These are phyloP conservation scores for Cutaneotrichosporon dermatis DNA, from an alignment of 1,284 basidiomycete genomes.

Conservation along the genomic window DNA sequence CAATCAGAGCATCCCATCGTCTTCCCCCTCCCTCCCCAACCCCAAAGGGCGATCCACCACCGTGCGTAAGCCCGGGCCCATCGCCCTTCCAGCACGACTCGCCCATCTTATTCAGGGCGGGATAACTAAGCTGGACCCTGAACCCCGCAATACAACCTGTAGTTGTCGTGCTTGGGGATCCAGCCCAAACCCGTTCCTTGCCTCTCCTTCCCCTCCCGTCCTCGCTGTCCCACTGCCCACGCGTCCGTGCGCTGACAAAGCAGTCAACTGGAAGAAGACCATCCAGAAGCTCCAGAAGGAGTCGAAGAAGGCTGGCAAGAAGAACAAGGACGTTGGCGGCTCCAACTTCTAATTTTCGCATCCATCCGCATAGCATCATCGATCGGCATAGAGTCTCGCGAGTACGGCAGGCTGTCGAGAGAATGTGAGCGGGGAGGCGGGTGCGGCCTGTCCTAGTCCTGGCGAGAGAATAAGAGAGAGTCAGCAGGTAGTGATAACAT, in stretches of 20 bases:
- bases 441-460: background rate
- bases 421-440: background rate
- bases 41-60: no score
- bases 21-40: no score
- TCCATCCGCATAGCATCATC: background rate
- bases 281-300: slow-evolving; percentile 48
- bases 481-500: background rate
- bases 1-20: background rate
- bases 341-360: slow-evolving; percentile 5
- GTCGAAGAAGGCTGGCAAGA: slow-evolving; percentile 33
- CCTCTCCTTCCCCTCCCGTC: no score
- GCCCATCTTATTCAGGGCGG: background rate
- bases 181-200: no score
- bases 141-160: no score
- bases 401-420: background rate
- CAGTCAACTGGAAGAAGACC: slow-evolving; percentile 51
- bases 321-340: slow-evolving; percentile 1
- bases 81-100: background rate
- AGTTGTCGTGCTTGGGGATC: no score
- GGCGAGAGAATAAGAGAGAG: background rate
- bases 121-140: no score
- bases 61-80: no score
- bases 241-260: background rate
- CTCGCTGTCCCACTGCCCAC: background rate
- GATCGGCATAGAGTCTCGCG: slow-evolving; percentile 6